Base-by-base conservation (phyloP, 2,329 filamentous ascomycete genomes). In the Chaetoscypha palmicola region DNA sequence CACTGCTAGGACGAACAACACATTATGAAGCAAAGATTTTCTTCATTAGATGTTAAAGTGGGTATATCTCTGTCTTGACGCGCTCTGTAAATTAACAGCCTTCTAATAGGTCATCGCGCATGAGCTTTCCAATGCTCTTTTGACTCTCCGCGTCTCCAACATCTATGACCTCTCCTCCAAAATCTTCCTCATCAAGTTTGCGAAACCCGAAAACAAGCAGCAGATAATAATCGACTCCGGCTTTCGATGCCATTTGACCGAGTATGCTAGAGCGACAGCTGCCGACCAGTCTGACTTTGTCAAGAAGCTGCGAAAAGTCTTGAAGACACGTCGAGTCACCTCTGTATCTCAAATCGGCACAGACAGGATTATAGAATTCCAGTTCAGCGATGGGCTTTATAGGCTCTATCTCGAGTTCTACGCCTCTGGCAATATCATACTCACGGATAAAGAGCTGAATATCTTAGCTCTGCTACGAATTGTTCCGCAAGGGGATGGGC, bases 91-190 rank as follows among this genome's bases (percentile, higher is more conserved):
- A 11, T 44, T 52, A 41, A 49, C 19, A 32, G 9, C 11, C 24
- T 10, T 11, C 4, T 23, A 22, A 39, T 41, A 94, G 87, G 88
- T 94, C 66, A 94, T 97, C 62, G 85, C 89, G 45, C 87, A 94
- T 64, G 92, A 98, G 75, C 84, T 98, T 50, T 83, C 88, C 47
- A 71, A 77, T 51, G 77, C 75, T 52, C 75, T 98, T 42, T 78
- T 83, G 46, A 79, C 79, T 47, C 74, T 97, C 50, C 86, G 92
- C 51, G 77, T 97, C 39, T 80, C 86, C 50, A 98, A 98, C 62
- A 83, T 96, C 63, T 97, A 98, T 69, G 92, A 98, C 64, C 79
- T 98, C 47, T 94, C 88, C 50, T 89, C 89, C 53, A 89, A 91
- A 62, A 96, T 97, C 60, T 87, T 97, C 61, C 81, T 97, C 20